Evolutionary conservation across 768 basidiomycete species (phyloP).

Genomic region (Gymnopilus junonius): DNA sequence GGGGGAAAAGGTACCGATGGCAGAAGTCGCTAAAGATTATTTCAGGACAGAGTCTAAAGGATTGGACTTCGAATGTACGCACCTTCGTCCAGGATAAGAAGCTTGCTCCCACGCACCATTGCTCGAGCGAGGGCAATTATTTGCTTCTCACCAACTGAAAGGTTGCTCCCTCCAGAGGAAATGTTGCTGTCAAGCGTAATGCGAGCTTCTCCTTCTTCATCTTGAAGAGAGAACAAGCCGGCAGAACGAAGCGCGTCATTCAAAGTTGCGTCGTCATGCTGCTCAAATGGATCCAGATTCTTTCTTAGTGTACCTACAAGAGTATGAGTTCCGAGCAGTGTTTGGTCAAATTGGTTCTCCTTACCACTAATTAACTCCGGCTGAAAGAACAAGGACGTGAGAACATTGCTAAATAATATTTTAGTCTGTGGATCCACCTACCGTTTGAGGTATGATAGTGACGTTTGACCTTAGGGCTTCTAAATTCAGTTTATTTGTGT

Average conservation of each 20-base stretch:
- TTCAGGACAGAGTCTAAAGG: background rate
- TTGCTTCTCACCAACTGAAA: constrained; percentile 80
- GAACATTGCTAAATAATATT: constrained; percentile 35
- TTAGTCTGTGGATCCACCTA: constrained; percentile 22
- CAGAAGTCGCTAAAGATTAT: constrained; percentile 42
- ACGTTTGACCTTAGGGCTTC: constrained; percentile 59
- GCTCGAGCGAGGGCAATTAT: constrained; percentile 70
- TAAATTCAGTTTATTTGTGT: constrained; percentile 55
- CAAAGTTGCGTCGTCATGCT: constrained; percentile 53
- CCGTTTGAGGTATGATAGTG: constrained; percentile 64
- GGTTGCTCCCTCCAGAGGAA: constrained; percentile 65
- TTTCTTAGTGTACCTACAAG: constrained; percentile 59
- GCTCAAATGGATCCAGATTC: constrained; percentile 69
- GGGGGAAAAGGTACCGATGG: constrained; percentile 40
- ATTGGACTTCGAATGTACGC: constrained; percentile 20
- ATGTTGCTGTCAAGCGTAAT: constrained; percentile 50
- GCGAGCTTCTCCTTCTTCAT: constrained; percentile 50
- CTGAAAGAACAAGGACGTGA: constrained; percentile 36
- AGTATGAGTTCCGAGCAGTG: constrained; percentile 5
- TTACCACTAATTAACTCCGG: constrained; percentile 56
- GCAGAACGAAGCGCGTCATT: constrained; percentile 45
- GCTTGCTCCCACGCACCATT: constrained; percentile 57
- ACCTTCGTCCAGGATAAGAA: constrained; percentile 70
- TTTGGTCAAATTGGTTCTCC: background rate
- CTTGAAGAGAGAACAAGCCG: constrained; percentile 43